Evolutionary conservation across 1,284 basidiomycete genomes (phyloP), one percentile per base, ranked within the genome.

Genomic region (Xerocomus amazonicus): DNA sequence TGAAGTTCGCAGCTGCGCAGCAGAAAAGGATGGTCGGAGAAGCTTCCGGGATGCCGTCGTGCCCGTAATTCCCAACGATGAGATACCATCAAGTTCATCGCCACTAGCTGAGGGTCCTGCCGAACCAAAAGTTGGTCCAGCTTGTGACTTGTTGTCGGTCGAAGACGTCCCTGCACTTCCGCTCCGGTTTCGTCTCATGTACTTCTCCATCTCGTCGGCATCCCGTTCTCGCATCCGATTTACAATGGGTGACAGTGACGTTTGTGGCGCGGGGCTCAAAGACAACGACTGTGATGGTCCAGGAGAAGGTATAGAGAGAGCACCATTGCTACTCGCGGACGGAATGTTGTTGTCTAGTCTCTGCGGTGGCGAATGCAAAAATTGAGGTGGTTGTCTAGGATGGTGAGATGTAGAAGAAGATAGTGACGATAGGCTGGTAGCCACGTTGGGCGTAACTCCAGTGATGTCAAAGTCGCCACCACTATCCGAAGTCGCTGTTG

Each of bases 201-300:
- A 91, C 60, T 89, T 87, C 63, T 90, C 87, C 73, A 87, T 89
- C 26, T 88, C 89, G 65, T 86, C 85, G 26, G 87, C 87, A 62
- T 91, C 89, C 50, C 81, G 76, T 69, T 90, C 84, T 57, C 83
- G 78, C 74, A 91, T 84, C 28, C 87, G 83, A 54, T 73, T 84
- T 16, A 83, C 85, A 50, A 91, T 79, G 2, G 85, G 86, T 9
- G 89, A 85, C 51, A 88, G 63, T 29, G 78, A 76, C 41, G 77
- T 46, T 48, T 61, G 55, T 26, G 53, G 53, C 3, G 54, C 52
- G 38, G 76, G 65, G 42, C 70, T 72, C n/a, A 63, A 53, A 40
- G 62, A 65, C 29, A 73, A 50, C 3, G 70, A 60, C 51, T 72
- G 70, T 42, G 71, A 70, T 17, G 72, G 71, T 29, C 73, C 69